A percentile compares a stretch with the other conserved stretches of the same genome.
These are phyloP conservation scores for Pseudopyrenochaeta lycopersici DNA, from an alignment of 2,329 filamentous ascomycete species.

Conservation along the genomic window DNA sequence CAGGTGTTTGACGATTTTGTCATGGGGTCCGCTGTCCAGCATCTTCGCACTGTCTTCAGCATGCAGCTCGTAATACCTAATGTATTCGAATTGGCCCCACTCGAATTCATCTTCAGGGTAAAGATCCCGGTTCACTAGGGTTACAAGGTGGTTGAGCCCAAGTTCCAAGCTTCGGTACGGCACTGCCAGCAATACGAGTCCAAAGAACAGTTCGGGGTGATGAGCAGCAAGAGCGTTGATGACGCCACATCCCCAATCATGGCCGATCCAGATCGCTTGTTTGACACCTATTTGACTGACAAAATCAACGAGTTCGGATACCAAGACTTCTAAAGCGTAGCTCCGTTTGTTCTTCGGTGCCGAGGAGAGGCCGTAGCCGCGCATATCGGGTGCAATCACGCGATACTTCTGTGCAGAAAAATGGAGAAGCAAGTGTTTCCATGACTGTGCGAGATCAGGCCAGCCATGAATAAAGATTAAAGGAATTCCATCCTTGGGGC, in stretches of 20 bases:
- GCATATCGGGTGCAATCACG: constrained; percentile 39
- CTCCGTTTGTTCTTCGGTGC: constrained; percentile 34
- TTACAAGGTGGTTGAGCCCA: constrained; percentile 42
- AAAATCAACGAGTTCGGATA: constrained; percentile 29
- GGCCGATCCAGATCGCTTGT: too few relatives aligned
- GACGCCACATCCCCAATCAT: too few relatives aligned
- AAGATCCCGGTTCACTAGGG: constrained; percentile 53
- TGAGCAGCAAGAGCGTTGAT: too few relatives aligned
- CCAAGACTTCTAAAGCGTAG: constrained; percentile 42
- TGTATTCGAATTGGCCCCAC: constrained; percentile 49
- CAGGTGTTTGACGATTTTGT: too few relatives aligned
- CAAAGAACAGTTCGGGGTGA: too few relatives aligned
- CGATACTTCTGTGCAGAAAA: constrained; percentile 41
- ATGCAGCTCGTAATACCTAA: constrained; percentile 40
- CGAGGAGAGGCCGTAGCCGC: constrained; percentile 47
- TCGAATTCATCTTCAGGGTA: constrained; percentile 57
- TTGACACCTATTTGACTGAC: too few relatives aligned
- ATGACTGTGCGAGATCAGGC: constrained; percentile 47
- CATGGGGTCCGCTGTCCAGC: constrained; percentile 32
- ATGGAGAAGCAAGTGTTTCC: constrained; percentile 45
- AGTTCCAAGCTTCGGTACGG: too few relatives aligned
- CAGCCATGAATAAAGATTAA: constrained; percentile 43
- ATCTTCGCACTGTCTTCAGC: constrained; percentile 19
- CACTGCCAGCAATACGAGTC: too few relatives aligned
- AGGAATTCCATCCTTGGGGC: constrained; percentile 26